phyloP scores from a whole-genome alignment of 371 early-diverging fungal genomes.

The Choanephora cucurbitarum region DNA sequence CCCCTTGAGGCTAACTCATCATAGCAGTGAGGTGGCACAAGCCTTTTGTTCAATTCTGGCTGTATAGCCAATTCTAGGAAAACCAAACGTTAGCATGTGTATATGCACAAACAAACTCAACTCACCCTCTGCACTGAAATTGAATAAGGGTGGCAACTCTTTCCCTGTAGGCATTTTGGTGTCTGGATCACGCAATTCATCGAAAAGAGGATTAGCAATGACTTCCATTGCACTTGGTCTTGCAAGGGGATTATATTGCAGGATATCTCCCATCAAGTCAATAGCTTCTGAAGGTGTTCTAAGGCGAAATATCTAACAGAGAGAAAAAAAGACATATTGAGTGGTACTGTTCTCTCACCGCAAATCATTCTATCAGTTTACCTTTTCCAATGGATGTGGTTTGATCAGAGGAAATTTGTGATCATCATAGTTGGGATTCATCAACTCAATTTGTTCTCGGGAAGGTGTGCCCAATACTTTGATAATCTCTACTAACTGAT shows the following conservation, averaged over 20 bases:
- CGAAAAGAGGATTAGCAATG: slow-evolving; percentile 97
- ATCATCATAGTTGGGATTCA: slow-evolving; percentile 94
- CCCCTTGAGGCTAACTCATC: slow-evolving; percentile 49
- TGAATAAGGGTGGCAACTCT: slow-evolving; percentile 88
- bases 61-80: slow-evolving; percentile 47
- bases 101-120: not conserved
- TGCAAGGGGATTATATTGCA: slow-evolving; percentile 93
- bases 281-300: slow-evolving; percentile 81
- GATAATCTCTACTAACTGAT: slow-evolving; percentile 98
- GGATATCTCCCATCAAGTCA: slow-evolving; percentile 83
- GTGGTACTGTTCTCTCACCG: too few species aligned
- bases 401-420: slow-evolving; percentile 95
- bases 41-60: slow-evolving; percentile 54
- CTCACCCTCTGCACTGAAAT: slow-evolving; percentile 84
- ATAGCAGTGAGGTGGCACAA: slow-evolving; percentile 67
- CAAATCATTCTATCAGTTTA: too few species aligned
- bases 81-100: too few species aligned
- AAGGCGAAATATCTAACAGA: slow-evolving; percentile 21
- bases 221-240: slow-evolving; percentile 94
- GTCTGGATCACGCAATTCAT: slow-evolving; percentile 89
- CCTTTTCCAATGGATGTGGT: slow-evolving; percentile 82
- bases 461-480: slow-evolving; percentile 97
- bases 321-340: too few species aligned
- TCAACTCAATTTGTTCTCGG: slow-evolving; percentile 87
- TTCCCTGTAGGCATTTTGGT: slow-evolving; percentile 81